Evolutionary conservation across 352 stramenopile genomes (phyloP).

Genomic region (Aphanomyces cochlioides): DNA sequence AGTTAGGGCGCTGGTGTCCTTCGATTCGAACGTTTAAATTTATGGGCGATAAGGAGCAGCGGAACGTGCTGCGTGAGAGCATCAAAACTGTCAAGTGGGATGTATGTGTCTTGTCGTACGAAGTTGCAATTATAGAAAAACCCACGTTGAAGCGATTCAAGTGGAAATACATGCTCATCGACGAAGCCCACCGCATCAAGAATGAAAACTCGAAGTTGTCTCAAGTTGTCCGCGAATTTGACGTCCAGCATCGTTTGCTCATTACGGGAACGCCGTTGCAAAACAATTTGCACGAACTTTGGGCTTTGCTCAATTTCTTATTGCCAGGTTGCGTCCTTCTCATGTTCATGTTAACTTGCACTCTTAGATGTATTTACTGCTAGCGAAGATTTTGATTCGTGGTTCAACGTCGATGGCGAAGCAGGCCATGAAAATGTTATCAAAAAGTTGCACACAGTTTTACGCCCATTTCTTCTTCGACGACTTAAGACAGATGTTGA

Average conservation of each 20-base stretch:
- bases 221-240: slow-evolving; percentile 79
- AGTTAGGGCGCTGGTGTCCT: slow-evolving; percentile 96
- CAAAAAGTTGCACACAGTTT: slow-evolving; percentile 96
- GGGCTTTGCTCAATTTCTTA: slow-evolving; percentile 99
- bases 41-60: slow-evolving; percentile 93
- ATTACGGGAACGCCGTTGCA: slow-evolving; percentile 98
- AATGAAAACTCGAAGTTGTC: slow-evolving; percentile 93
- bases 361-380: slow-evolving; percentile 94
- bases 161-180: slow-evolving; percentile 97
- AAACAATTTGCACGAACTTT: slow-evolving; percentile 99
- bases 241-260: slow-evolving; percentile 92
- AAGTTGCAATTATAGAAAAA: slow-evolving; percentile 95
- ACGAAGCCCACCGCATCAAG: slow-evolving; percentile 99
- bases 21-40: slow-evolving; percentile 93
- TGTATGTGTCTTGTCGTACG: slow-evolving; percentile 88
- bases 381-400: slow-evolving; percentile 98
- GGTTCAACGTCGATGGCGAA: slow-evolving; percentile 98
- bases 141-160: slow-evolving; percentile 89
- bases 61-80: slow-evolving; percentile 87
- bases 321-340: slow-evolving; percentile 49
- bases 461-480: slow-evolving; percentile 97
- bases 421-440: slow-evolving; percentile 96
- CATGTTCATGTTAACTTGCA: neutral
- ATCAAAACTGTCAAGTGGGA: slow-evolving; percentile 87
- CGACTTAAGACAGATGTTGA: slow-evolving; percentile 98